Evolutionary conservation across 805 yeast species (phyloP), one percentile per base, ranked within the genome.

Genomic region (Suhomyces sp.): DNA sequence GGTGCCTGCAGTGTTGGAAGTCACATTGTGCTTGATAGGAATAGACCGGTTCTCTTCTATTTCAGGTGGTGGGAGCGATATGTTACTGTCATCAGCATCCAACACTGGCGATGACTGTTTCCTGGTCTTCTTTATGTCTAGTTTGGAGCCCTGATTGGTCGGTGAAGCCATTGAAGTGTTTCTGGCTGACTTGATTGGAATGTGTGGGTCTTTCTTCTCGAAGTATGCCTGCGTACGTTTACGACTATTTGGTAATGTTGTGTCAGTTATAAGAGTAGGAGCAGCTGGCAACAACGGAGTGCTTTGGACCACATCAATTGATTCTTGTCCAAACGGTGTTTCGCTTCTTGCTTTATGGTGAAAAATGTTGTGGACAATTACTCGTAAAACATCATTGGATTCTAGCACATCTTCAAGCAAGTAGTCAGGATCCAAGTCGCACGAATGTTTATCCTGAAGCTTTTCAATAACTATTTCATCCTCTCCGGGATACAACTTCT

Each of bases 361-460:
- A 40, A 71, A 58, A 13, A 49, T 54, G 47, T 71, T 70, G 12
- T 58, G 56, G n/a, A 71, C 70, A n/a, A 74, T 54, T 2, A 75
- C 67, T 46, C 78, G 61, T 23, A 75, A 50, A 8, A 66, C 52
- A 46, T 71, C 77, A 4, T 73, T 73, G 13, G 69, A 58, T n/a
- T 27, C 47, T 60, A 89, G 87, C 5, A 88, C 85, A 59, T 87
- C 89, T 8, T 78, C 78, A 0, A 84, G 86, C 2, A 67, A 55
- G 57, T 84, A 88, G 54, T 88, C 96, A 0, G 92, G 92, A 66
- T 89, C 96, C 52, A 89, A 70, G 63, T 89, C 96, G 59, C 92
- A 87, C 52, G 78, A 79, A 54, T 82, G 79, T 42, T 67, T 67
- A 65, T 88, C 93, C 62, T 88, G 96, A 5, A 89, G 68, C 48